Base-by-base conservation (phyloP, 1,284 basidiomycete genomes). In the Heimioporus punctisporus region DNA sequence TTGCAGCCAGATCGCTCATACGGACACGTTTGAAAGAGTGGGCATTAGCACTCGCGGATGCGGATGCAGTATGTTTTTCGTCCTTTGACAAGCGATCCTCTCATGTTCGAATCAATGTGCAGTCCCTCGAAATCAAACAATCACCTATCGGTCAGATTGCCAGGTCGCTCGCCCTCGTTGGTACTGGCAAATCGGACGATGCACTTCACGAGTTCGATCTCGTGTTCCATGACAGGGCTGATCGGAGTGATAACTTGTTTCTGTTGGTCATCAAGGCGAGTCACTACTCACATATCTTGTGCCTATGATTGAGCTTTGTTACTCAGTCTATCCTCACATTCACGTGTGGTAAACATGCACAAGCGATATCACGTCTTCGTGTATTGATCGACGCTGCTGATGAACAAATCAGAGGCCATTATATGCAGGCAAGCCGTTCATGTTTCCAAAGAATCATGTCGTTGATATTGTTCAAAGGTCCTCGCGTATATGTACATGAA, bases 101-200 rank as follows among this genome's bases (percentile, higher is more conserved):
- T 24, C 12, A n/a, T 30, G 21, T 21, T 28, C n/a, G 25, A 14
- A 6, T 17, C 11, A 17, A 11, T 41, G 8, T 19, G 37, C 41
- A 53, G 52, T 54, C 52, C 4, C 24, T 51, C 6, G n/a, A 46
- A n/a, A 46, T 46, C 12, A 39, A 41, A 31, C 27, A 31, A 15
- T 54, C 49, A 15, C 34, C 43, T 26, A 52, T 54, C 14, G 52
- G 52, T 10, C 52, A 46, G 19, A 54, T 54, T 10, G 48, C 52
- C 26, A 46, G 42, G 21, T 54, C 26, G 14, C 5, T 45, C 23
- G 52, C 49, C 30, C 26, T 53, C 31, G 19, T 50, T 21, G 47
- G 31, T 17, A 26, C 24, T n/a, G 42, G 47, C 6, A 28, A 53
- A 24, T 42, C 31, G 21, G 52, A 44, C 9, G 26, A n/a, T 28